These are phyloP conservation scores for Cladosporium sphaerospermum DNA, from an alignment of 2,329 filamentous ascomycete species.

Conservation along the genomic window DNA sequence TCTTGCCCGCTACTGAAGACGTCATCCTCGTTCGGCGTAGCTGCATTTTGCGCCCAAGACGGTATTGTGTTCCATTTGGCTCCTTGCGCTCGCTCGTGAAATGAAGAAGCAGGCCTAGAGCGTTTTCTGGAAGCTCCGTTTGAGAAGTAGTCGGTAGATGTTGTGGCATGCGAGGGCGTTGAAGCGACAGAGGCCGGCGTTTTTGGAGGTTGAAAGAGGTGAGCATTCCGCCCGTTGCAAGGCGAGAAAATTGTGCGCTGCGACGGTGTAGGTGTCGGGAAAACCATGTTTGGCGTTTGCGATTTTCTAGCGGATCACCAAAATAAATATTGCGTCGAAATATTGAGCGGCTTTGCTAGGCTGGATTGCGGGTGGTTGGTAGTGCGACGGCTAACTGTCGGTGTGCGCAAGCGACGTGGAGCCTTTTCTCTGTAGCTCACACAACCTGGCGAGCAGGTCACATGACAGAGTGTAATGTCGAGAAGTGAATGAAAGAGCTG, in stretches of 20 bases:
- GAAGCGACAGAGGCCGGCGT: slow-evolving; percentile 32
- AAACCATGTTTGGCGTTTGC: neutral
- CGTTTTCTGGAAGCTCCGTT: slow-evolving; percentile 25
- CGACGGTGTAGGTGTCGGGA: slow-evolving; percentile 5
- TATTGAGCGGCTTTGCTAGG: neutral
- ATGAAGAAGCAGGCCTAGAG: slow-evolving; percentile 24
- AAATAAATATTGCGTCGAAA: neutral
- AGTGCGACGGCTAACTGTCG: slow-evolving; percentile 9
- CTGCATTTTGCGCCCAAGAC: slow-evolving; percentile 9
- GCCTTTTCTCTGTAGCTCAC: neutral
- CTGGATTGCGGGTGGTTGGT: neutral
- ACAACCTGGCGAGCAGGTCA: no score
- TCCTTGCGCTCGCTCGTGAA: neutral
- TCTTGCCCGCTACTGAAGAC: slow-evolving; percentile 20
- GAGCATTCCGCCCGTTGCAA: slow-evolving; percentile 16
- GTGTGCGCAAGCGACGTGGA: slow-evolving; percentile 7
- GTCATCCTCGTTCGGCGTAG: slow-evolving; percentile 12
- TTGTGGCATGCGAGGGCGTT: slow-evolving; percentile 19
- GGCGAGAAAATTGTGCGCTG: slow-evolving; percentile 5
- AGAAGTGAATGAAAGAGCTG: no score
- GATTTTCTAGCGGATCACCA: neutral
- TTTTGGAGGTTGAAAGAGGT: slow-evolving; percentile 39
- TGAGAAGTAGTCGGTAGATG: slow-evolving; percentile 25
- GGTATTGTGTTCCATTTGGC: neutral
- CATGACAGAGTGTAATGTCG: no score